Percentiles rank a stretch among this genome's conserved stretches.
Evolutionary conservation across 2,329 filamentous ascomycete species (phyloP).

Genomic region (Curvularia spicifera): DNA sequence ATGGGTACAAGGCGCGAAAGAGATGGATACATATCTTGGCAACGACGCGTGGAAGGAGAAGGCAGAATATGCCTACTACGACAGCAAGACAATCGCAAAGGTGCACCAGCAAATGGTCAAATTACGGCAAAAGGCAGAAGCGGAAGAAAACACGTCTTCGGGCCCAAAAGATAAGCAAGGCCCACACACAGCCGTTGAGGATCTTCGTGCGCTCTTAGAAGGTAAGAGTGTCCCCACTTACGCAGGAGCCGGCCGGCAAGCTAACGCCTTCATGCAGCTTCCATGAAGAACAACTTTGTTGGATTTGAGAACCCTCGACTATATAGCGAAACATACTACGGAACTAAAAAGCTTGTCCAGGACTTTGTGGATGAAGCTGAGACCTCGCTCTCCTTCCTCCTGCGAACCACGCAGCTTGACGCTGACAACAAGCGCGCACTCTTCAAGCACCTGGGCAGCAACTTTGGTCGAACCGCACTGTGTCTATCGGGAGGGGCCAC

Average conservation of each 20-base stretch:
- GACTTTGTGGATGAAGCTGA: constrained; percentile 86
- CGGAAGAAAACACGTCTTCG: constrained; percentile 58
- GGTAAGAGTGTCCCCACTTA: background rate
- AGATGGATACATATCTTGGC: constrained; percentile 80
- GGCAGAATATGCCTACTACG: constrained; percentile 79
- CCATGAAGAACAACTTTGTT: constrained; percentile 96
- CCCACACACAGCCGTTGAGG: constrained; percentile 66
- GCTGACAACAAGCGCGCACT: constrained; percentile 77
- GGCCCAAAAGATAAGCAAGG: constrained; percentile 32
- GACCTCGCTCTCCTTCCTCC: constrained; percentile 70
- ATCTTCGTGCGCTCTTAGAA: constrained; percentile 78
- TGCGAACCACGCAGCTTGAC: constrained; percentile 70
- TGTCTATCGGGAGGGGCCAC: constrained; percentile 92
- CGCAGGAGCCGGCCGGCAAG: too few relatives aligned
- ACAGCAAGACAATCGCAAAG: constrained; percentile 79
- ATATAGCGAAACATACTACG: constrained; percentile 98
- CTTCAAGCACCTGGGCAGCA: constrained; percentile 88
- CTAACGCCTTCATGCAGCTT: constrained; percentile 58
- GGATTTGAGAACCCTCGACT: constrained; percentile 91
- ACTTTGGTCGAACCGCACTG: constrained; percentile 89
- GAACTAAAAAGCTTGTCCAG: constrained; percentile 94
- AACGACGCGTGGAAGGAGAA: constrained; percentile 81
- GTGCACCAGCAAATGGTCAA: constrained; percentile 78
- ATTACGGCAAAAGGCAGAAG: constrained; percentile 61
- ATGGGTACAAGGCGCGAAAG: constrained; percentile 80